These are phyloP conservation scores for Phyllostachys edulis DNA, from an alignment of 176 grass and related monocot species.

Conservation along the genomic window DNA sequence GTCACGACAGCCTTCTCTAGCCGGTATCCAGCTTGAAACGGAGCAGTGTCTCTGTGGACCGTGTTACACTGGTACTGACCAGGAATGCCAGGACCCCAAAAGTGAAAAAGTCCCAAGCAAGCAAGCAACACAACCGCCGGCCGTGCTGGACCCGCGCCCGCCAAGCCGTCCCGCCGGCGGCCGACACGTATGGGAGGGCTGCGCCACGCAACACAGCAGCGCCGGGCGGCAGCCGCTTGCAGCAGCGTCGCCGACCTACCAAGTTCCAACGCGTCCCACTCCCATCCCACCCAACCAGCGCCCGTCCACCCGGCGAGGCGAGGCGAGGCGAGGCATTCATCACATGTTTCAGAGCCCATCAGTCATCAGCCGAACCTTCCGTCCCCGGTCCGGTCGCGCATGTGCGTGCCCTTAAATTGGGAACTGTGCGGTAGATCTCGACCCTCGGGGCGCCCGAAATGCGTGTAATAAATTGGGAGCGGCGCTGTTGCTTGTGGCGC, in stretches of 20 bases:
- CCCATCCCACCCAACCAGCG: not conserved
- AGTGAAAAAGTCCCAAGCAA: not conserved
- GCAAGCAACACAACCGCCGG: not conserved
- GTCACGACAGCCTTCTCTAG: no score
- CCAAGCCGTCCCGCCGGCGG: no score
- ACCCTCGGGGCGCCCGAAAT: not conserved
- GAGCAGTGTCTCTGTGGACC: not conserved
- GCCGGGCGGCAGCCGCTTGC: no score
- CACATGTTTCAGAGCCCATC: conserved; percentile 3
- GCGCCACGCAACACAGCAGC: no score
- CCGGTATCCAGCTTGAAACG: not conserved
- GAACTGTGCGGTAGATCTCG: conserved; percentile 32
- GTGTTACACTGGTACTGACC: not conserved
- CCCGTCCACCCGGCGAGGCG: not conserved
- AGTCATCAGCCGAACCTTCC: not conserved
- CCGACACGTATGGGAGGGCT: not conserved
- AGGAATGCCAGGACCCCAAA: not conserved
- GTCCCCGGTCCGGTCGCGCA: not conserved
- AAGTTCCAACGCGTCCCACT: not conserved
- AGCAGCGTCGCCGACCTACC: no score
- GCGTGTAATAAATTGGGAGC: not conserved
- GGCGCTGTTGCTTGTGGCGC: conserved; percentile 38
- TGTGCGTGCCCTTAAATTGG: conserved; percentile 31
- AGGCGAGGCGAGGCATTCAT: not conserved
- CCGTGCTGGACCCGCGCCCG: not conserved